phyloP scores from a whole-genome alignment of 2,329 filamentous ascomycete genomes.

The Dactylonectria estremocensis region DNA sequence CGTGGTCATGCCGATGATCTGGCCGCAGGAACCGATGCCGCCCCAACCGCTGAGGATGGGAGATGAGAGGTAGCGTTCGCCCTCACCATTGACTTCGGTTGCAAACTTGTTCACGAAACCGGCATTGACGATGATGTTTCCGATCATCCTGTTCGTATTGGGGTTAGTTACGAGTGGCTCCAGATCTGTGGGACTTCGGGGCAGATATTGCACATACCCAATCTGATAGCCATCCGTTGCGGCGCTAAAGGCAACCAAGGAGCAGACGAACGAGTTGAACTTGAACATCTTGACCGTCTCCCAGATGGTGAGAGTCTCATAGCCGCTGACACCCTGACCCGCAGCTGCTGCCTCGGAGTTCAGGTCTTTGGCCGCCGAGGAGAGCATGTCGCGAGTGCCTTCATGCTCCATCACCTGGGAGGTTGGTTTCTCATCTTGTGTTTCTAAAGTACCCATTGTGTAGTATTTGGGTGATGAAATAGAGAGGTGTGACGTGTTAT shows the following conservation, averaged over 20 bases:
- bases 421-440: too few relatives aligned
- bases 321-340: slow-evolving; percentile 47
- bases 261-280: slow-evolving; percentile 42
- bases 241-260: slow-evolving; percentile 19
- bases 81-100: slow-evolving; percentile 32
- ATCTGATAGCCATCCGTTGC: slow-evolving; percentile 50
- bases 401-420: too few relatives aligned
- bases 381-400: too few relatives aligned
- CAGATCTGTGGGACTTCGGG: too few relatives aligned
- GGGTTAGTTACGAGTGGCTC: background rate
- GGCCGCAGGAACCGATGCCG: slow-evolving; percentile 56
- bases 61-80: slow-evolving; percentile 51
- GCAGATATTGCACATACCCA: background rate
- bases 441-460: too few relatives aligned
- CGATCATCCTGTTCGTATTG: slow-evolving; percentile 21
- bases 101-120: slow-evolving; percentile 31
- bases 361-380: too few relatives aligned
- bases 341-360: too few relatives aligned
- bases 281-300: slow-evolving; percentile 48
- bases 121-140: slow-evolving; percentile 33
- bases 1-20: slow-evolving; percentile 41
- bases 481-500: too few relatives aligned
- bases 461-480: too few relatives aligned
- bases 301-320: slow-evolving; percentile 47
- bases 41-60: slow-evolving; percentile 55